Base-by-base conservation (phyloP, 1,284 basidiomycete genomes). In the Malassezia yamatoensis region DNA sequence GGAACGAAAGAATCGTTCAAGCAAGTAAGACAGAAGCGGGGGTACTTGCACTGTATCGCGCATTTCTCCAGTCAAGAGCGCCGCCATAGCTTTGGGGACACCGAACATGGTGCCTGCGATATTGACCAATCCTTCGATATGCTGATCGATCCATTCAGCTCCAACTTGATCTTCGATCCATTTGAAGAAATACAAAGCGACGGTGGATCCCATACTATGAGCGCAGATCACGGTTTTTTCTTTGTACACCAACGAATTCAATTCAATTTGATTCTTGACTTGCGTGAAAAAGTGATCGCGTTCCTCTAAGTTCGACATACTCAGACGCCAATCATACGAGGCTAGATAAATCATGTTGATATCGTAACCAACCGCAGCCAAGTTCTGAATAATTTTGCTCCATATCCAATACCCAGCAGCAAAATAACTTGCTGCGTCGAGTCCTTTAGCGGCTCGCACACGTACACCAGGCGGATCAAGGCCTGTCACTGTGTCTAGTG, bases 31-130 rank as follows among this genome's bases (percentile, higher is more conserved):
- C 16, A 86, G 87, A 7, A 86, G 86, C 13, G 88, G 87, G 66
- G 89, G 86, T 73, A 90, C 80, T 71, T 94, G 87, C 9, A 96
- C 91, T 0, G 91, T 96, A 67, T 96, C 75, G 18, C 74, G 60
- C 91, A 96, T 96, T 68, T 89, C 88, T 9, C 87, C 87, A 0
- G 88, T 90, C 32, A 98, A 78, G 73, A 96, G 89, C 3, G 93
- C 91, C 0, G 90, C 79, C 88, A 96, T 94, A 0, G 91, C 88
- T 77, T 96, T 98, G 2, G 88, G 78, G 0, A 81, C 80, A 45
- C 80, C 78, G 39, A 96, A 78, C 77, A 93, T 82, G 8, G 91
- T 88, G 1, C 93, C 93, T 1, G 85, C 88, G 57, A 96, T 83
- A 54, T 52, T 93, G 9, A 59, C 67, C 50, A 76, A 75, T 6